phyloP scores from a whole-genome alignment of 116 monocot genomes.

The Cymodocea nodosa region DNA sequence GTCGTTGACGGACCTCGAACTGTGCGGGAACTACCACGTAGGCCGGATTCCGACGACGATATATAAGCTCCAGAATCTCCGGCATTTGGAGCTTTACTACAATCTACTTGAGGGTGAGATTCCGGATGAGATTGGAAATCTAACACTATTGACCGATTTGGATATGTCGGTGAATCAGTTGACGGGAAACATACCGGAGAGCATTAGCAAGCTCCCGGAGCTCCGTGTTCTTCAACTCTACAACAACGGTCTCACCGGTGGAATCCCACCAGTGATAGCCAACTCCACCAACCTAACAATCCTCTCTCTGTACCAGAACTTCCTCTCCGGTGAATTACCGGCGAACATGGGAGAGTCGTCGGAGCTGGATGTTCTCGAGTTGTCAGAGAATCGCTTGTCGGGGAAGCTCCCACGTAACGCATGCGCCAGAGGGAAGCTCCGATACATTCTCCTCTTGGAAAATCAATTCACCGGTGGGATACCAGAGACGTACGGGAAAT shows the following conservation, averaged over 20 bases:
- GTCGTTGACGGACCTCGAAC: conserved; percentile 67
- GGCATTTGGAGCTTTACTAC: conserved; percentile 77
- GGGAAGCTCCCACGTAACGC: conserved; percentile 49
- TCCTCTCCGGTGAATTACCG: conserved; percentile 54
- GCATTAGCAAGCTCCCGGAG: conserved; percentile 34
- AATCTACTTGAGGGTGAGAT: conserved; percentile 54
- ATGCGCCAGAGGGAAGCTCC: conserved; percentile 48
- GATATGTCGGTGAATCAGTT: conserved; percentile 72
- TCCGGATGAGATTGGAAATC: conserved; percentile 73
- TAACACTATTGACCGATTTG: conserved; percentile 47
- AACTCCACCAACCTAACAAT: conserved; percentile 66
- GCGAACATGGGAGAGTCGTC: conserved; percentile 50
- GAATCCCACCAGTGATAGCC: conserved; percentile 44
- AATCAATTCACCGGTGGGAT: conserved; percentile 55
- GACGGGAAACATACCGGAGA: conserved; percentile 53
- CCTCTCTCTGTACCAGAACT: conserved; percentile 67
- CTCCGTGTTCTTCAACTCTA: conserved; percentile 69
- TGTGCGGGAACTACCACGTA: conserved; percentile 52
- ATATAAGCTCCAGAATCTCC: conserved; percentile 49
- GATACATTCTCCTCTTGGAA: conserved; percentile 57
- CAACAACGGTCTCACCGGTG: conserved; percentile 66
- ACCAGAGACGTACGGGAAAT: conserved; percentile 46
- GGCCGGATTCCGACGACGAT: conserved; percentile 61
- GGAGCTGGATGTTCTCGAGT: conserved; percentile 48
- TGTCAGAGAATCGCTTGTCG: conserved; percentile 73